phyloP scores from a whole-genome alignment of 148 eudicot species.

The Salicornia ramosissima region DNA sequence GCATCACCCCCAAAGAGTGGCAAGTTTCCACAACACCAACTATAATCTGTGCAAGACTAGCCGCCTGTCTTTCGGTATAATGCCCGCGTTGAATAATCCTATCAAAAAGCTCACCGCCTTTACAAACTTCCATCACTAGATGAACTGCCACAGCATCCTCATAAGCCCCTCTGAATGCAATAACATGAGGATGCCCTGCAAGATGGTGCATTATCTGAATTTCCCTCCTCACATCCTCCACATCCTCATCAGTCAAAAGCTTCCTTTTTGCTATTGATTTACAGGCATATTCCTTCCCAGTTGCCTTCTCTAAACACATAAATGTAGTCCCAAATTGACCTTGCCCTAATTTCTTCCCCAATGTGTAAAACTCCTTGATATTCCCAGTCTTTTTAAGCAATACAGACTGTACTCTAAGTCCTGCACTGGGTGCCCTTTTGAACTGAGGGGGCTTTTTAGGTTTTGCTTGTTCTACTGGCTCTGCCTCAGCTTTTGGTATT shows the following conservation, averaged over 20 bases:
- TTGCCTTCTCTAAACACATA: slow-evolving; percentile 45
- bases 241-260: slow-evolving; percentile 47
- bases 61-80: slow-evolving; percentile 53
- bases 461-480: slow-evolving; percentile 39
- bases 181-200: slow-evolving; percentile 50
- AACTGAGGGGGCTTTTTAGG: slow-evolving; percentile 47
- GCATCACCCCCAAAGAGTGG: slow-evolving; percentile 62
- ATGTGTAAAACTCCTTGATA: slow-evolving; percentile 47
- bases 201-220: slow-evolving; percentile 70
- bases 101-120: slow-evolving; percentile 63
- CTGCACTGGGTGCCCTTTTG: slow-evolving; percentile 49
- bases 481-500: slow-evolving; percentile 38
- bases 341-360: slow-evolving; percentile 61
- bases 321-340: slow-evolving; percentile 60
- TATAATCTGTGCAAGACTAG: slow-evolving; percentile 44
- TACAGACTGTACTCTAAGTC: slow-evolving; percentile 45
- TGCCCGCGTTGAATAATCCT: slow-evolving; percentile 56
- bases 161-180: slow-evolving; percentile 46
- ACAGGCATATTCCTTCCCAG: slow-evolving; percentile 47
- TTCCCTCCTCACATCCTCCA: slow-evolving; percentile 62
- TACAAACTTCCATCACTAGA: slow-evolving; percentile 57
- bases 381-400: slow-evolving; percentile 45
- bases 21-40: slow-evolving; percentile 57
- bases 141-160: slow-evolving; percentile 58
- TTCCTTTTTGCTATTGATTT: slow-evolving; percentile 58